These are phyloP conservation scores for Hyphodiscus sp. DNA, from an alignment of 2,329 filamentous ascomycete genomes.

Conservation along the genomic window DNA sequence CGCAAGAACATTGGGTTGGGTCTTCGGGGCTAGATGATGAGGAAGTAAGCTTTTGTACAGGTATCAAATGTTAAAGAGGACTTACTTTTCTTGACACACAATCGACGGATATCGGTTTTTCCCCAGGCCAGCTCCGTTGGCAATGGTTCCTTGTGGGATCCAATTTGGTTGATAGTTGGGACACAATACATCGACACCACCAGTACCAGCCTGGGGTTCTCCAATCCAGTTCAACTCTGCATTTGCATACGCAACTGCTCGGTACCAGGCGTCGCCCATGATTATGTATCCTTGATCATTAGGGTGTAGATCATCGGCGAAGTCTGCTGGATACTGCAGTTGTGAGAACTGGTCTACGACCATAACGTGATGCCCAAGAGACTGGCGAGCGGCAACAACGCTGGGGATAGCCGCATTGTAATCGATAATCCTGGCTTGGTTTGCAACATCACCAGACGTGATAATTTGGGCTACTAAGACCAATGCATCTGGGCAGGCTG, in stretches of 20 bases:
- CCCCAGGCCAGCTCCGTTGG: constrained; percentile 4
- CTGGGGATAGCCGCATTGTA: constrained; percentile 6
- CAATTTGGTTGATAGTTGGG: not conserved
- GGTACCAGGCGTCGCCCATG: constrained; percentile 9
- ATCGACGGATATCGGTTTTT: not conserved
- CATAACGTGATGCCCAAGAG: not conserved
- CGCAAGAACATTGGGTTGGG: too few species aligned
- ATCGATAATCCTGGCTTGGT: not conserved
- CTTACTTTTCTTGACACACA: not conserved
- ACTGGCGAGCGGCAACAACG: not conserved
- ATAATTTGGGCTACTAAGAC: constrained; percentile 33
- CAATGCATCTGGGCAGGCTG: constrained; percentile 27
- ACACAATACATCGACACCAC: too few species aligned
- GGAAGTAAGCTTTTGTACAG: too few species aligned
- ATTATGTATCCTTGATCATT: constrained; percentile 11
- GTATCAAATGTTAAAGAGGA: too few species aligned
- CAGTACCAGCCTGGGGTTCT: not conserved
- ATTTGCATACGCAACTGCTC: constrained; percentile 1
- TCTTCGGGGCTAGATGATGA: too few species aligned
- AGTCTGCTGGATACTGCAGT: not conserved
- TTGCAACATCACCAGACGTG: not conserved
- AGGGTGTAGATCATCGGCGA: constrained; percentile 8
- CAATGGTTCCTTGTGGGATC: constrained; percentile 3
- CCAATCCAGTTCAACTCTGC: constrained; percentile 4
- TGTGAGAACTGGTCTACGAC: constrained; percentile 2